Conservation (phyloP, 164 flowering plant genomes). For the Macadamia tetraphylla region DNA sequence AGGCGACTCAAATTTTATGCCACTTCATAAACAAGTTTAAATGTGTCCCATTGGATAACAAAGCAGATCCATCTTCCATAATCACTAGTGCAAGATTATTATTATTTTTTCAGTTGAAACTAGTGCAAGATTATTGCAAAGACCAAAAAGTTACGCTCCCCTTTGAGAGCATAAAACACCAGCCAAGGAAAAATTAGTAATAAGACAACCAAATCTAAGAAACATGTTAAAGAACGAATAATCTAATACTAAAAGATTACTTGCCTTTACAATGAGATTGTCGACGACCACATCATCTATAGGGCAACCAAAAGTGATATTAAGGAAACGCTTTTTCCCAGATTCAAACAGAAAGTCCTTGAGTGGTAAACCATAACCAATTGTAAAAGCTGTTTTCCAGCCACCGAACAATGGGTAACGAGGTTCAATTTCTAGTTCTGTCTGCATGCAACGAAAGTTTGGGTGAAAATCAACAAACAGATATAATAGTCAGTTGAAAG, state of each 20-base stretch:
- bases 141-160: no score
- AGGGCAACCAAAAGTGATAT: conserved; percentile 73
- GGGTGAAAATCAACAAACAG: conserved; percentile 4
- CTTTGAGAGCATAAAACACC: no score
- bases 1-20: no score
- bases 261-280: conserved; percentile 76
- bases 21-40: no score
- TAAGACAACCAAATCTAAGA: no score
- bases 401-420: conserved; percentile 96
- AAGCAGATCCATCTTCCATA: no score
- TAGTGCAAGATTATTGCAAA: no score
- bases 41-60: no score
- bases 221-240: no score
- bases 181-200: no score
- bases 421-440: conserved; percentile 83
- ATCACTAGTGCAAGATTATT: no score
- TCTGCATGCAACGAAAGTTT: conserved; percentile 42
- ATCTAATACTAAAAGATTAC: not conserved
- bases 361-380: conserved; percentile 95
- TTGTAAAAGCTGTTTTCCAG: conserved; percentile 87
- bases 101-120: no score
- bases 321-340: conserved; percentile 72
- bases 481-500: not conserved
- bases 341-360: conserved; percentile 69
- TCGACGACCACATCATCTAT: conserved; percentile 65